Percentiles rank a stretch among this genome's conserved stretches.
Conservation (phyloP, 2,329 filamentous ascomycete species). For the Parastagonospora avenae region DNA sequence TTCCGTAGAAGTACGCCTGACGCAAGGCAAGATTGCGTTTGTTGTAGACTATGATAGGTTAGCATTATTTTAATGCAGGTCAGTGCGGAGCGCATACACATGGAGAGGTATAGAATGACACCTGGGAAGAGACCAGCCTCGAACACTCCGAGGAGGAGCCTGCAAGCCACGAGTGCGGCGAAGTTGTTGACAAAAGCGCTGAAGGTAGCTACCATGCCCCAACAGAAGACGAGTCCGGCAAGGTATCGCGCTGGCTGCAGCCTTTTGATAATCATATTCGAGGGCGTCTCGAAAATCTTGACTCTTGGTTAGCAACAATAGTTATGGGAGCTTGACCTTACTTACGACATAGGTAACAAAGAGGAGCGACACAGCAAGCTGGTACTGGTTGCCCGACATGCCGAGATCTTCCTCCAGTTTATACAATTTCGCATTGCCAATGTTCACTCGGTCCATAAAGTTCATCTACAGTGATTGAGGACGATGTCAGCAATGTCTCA, state of each 20-base stretch:
- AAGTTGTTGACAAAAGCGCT: constrained; percentile 34
- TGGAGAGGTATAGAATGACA: constrained; percentile 31
- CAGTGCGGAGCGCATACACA: constrained; percentile 9
- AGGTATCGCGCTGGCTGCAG: constrained; percentile 32
- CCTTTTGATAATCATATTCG: constrained; percentile 55
- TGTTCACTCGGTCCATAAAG: constrained; percentile 51
- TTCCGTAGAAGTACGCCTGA: constrained; percentile 58
- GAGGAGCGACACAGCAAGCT: constrained; percentile 28
- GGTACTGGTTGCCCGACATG: constrained; percentile 25
- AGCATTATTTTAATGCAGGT: not conserved
- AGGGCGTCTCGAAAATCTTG: constrained; percentile 53
- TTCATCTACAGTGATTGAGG: constrained; percentile 14
- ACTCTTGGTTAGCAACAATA: not conserved
- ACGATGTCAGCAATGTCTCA: too few species aligned
- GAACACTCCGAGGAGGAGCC: constrained; percentile 36
- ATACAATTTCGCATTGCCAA: constrained; percentile 51
- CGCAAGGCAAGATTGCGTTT: constrained; percentile 56
- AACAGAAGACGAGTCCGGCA: constrained; percentile 28
- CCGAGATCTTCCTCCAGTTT: constrained; percentile 23
- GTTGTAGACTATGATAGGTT: constrained; percentile 20
- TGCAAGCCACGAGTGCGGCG: constrained; percentile 29
- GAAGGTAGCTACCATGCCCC: constrained; percentile 30
- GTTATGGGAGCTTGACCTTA: not conserved
- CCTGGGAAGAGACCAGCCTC: constrained; percentile 37
- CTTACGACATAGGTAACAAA: constrained; percentile 33